phyloP scores from a whole-genome alignment of 1,284 basidiomycete species.

The Cutaneotrichosporon mucoides region DNA sequence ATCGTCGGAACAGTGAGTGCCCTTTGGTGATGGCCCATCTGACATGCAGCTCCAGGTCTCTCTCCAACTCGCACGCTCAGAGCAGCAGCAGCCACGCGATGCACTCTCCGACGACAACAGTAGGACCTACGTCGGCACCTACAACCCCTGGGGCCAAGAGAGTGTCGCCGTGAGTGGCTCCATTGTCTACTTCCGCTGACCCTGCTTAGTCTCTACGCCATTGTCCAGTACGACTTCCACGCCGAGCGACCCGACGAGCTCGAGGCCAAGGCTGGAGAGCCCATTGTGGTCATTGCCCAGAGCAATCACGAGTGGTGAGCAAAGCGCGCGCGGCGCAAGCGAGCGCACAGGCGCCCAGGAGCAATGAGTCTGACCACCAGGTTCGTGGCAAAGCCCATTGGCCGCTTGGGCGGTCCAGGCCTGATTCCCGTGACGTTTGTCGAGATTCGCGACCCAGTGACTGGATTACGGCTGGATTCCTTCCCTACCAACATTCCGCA shows the following conservation, averaged over 20 bases:
- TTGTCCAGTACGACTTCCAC: conserved; percentile 90
- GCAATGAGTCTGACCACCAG: conserved; percentile 31
- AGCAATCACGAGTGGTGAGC: conserved; percentile 52
- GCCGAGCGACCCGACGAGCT: conserved; percentile 96
- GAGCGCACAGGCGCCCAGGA: no score
- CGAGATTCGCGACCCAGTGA: conserved; percentile 86
- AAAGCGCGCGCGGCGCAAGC: not conserved
- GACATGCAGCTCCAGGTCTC: conserved; percentile 4
- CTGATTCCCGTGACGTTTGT: conserved; percentile 96
- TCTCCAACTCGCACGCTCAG: not conserved
- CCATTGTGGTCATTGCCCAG: conserved; percentile 65
- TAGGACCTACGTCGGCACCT: conserved; percentile 6
- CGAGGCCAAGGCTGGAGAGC: conserved; percentile 87
- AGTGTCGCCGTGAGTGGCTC: conserved; percentile 20
- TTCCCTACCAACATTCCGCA: conserved; percentile 76
- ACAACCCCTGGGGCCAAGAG: conserved; percentile 16
- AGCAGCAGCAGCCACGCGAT: not conserved
- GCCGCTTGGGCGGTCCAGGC: conserved; percentile 86
- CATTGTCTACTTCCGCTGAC: no score
- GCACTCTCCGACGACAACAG: conserved; percentile 5
- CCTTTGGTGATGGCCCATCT: not conserved
- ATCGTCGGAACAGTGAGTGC: not conserved
- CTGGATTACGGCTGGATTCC: conserved; percentile 66
- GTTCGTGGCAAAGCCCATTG: conserved; percentile 81
- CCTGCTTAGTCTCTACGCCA: conserved; percentile 61